Percentiles rank a stretch among this genome's conserved stretches.
These are phyloP conservation scores for Lepidopterella palustris DNA, from an alignment of 495 filamentous ascomycete species.

Conservation along the genomic window DNA sequence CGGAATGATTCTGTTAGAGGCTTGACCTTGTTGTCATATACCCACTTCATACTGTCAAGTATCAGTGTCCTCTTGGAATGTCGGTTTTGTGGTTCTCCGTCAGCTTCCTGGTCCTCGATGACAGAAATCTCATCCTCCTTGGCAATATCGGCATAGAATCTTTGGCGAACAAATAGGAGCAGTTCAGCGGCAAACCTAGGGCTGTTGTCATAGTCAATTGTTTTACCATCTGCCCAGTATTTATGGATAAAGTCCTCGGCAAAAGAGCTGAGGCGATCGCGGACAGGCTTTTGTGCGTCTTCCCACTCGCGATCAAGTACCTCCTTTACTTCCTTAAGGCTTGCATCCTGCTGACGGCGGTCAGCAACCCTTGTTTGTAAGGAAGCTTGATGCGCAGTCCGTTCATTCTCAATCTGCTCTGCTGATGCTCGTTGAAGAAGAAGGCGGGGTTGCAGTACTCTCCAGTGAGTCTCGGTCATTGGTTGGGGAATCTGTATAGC, in stretches of 20 bases:
- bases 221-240: conserved; percentile 50
- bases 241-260: conserved; percentile 59
- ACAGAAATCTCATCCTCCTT: conserved; percentile 42
- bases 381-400: conserved; percentile 36
- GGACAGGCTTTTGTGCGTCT: conserved; percentile 55
- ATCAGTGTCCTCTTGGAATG: conserved; percentile 54
- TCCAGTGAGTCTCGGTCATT: conserved; percentile 60
- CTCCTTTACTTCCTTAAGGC: conserved; percentile 52
- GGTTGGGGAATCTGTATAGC: conserved; percentile 59
- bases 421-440: conserved; percentile 55
- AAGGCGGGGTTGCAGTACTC: conserved; percentile 56
- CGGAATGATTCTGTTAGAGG: conserved; percentile 52
- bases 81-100: conserved; percentile 43
- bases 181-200: conserved; percentile 61
- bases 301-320: conserved; percentile 60
- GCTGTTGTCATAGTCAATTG: conserved; percentile 52
- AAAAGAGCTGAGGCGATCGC: conserved; percentile 50
- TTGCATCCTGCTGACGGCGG: conserved; percentile 41
- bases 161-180: conserved; percentile 53
- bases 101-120: conserved; percentile 37
- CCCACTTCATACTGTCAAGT: conserved; percentile 80
- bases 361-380: conserved; percentile 43
- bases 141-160: conserved; percentile 54
- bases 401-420: conserved; percentile 48
- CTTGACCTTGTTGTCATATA: conserved; percentile 70